Conservation (phyloP, 176 grass and related monocot species). For the Themeda triandra region DNA sequence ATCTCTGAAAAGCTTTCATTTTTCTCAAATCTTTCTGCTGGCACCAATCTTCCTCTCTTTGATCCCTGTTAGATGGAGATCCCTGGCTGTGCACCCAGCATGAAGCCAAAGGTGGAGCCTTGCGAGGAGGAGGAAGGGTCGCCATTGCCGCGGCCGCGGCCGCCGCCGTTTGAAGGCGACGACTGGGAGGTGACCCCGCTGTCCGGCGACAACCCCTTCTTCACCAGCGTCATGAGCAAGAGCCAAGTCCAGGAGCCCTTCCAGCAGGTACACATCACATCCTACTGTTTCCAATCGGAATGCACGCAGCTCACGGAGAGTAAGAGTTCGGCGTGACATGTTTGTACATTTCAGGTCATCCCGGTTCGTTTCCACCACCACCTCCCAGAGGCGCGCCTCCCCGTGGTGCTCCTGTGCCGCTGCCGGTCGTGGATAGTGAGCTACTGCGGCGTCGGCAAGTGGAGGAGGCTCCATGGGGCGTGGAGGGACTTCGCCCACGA, state of each 20-base stretch:
- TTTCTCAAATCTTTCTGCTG: background rate
- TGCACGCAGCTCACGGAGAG: too few species aligned
- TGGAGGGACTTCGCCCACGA: conserved; percentile 36
- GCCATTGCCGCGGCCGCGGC: too few species aligned
- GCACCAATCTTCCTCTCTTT: background rate
- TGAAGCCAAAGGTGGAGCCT: conserved; percentile 22
- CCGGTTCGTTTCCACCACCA: conserved; percentile 18
- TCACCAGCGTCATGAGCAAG: conserved; percentile 30
- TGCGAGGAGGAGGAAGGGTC: background rate
- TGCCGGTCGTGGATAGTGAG: conserved; percentile 23
- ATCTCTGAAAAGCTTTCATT: too few species aligned
- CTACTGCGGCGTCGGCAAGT: conserved; percentile 19
- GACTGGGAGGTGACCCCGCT: conserved; percentile 32
- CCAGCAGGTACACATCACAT: background rate
- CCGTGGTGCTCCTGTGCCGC: conserved; percentile 16
- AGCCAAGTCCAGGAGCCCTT: conserved; percentile 22
- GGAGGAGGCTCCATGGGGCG: background rate
- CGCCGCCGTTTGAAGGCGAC: background rate
- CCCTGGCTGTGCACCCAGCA: background rate
- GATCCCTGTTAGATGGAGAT: conserved; percentile 20
- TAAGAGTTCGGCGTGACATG: too few species aligned
- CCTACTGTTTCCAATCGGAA: too few species aligned
- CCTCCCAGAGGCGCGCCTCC: background rate
- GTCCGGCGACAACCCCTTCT: conserved; percentile 39
- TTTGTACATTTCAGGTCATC: conserved; percentile 25